phyloP scores from a whole-genome alignment of 108 stramenopile species.

The Fragilariopsis cylindrus region DNA sequence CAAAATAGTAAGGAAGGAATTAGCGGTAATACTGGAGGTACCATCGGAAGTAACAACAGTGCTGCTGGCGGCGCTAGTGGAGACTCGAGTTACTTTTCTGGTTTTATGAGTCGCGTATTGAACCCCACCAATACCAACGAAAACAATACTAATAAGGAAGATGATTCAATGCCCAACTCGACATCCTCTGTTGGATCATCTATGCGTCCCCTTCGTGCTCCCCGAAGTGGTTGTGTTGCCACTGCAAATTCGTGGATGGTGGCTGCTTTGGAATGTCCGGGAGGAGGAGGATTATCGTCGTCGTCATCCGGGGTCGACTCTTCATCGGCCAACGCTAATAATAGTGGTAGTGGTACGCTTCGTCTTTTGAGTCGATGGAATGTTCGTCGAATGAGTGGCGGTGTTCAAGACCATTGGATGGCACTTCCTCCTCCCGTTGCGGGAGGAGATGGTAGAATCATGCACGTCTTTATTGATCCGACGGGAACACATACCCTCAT shows the following conservation, averaged over 20 bases:
- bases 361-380: constrained; percentile 61
- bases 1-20: constrained; percentile 5
- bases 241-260: constrained; percentile 87
- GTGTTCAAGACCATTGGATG: constrained; percentile 40
- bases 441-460: constrained; percentile 50
- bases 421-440: constrained; percentile 44
- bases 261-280: constrained; percentile 67
- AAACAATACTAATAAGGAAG: constrained; percentile 19
- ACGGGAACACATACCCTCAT: constrained; percentile 82
- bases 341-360: constrained; percentile 13
- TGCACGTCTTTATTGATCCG: constrained; percentile 79
- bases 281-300: neutral
- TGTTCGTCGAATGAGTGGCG: constrained; percentile 53
- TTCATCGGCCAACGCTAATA: neutral
- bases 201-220: constrained; percentile 61
- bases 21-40: constrained; percentile 7
- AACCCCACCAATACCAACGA: constrained; percentile 33
- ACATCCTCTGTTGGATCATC: constrained; percentile 10
- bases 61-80: constrained; percentile 17
- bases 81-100: constrained; percentile 39
- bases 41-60: neutral
- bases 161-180: neutral
- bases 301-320: constrained; percentile 1
- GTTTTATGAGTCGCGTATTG: constrained; percentile 57
- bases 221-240: constrained; percentile 63